Evolutionary conservation across 1,139 yeast genomes (phyloP).

Genomic region (Starmera stellimalicola): DNA sequence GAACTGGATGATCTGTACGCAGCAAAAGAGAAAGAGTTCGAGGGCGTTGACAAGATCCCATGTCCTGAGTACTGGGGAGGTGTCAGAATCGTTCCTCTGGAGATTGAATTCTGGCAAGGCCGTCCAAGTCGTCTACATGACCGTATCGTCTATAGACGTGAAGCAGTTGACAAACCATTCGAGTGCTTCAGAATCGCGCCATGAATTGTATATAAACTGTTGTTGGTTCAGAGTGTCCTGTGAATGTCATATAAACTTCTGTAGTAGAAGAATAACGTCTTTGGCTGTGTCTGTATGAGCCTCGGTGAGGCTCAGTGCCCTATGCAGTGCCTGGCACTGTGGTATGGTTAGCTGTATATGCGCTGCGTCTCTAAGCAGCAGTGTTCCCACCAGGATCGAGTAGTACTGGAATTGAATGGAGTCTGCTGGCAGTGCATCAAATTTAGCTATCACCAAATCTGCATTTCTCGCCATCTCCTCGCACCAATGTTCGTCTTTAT

Average conservation of each 20-base stretch:
- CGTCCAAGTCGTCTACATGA: conserved; percentile 86
- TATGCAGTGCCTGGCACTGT: too few relatives aligned
- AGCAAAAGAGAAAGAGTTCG: conserved; percentile 47
- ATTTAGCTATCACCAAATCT: too few relatives aligned
- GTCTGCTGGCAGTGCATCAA: too few relatives aligned
- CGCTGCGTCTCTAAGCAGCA: too few relatives aligned
- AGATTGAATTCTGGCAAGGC: conserved; percentile 97
- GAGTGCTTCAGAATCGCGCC: conserved; percentile 66
- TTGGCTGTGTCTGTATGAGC: too few relatives aligned
- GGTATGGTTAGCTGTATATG: too few relatives aligned
- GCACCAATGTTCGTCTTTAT: too few relatives aligned
- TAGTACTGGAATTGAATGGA: too few relatives aligned
- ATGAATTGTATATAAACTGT: conserved; percentile 18
- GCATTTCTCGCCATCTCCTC: too few relatives aligned
- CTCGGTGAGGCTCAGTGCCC: too few relatives aligned
- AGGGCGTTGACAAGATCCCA: conserved; percentile 57
- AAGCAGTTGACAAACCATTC: conserved; percentile 46
- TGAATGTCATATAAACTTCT: neutral
- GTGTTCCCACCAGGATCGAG: too few relatives aligned
- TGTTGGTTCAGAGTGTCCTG: neutral
- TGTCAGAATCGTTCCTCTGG: conserved; percentile 74
- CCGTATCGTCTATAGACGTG: conserved; percentile 66
- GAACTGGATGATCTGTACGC: conserved; percentile 48
- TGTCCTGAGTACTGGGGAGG: conserved; percentile 98
- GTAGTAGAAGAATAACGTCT: neutral